Evolutionary conservation across 2,329 filamentous ascomycete species (phyloP), one percentile per base, ranked within the genome.

Genomic region (Parastagonospora avenae): DNA sequence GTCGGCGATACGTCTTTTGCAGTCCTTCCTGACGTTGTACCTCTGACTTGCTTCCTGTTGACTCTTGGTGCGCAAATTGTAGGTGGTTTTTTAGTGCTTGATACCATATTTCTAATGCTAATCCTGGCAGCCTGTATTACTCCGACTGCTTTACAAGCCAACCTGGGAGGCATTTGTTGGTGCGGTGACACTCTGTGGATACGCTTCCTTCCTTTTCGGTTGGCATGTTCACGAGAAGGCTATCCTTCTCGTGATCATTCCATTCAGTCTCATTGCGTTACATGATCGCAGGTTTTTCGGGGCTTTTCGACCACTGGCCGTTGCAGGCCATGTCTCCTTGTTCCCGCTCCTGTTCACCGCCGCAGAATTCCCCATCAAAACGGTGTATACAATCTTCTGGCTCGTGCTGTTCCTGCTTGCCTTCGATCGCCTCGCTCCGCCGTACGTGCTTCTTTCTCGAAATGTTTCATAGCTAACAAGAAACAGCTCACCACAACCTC

Each of bases 151-250:
- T 77, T 68, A 85, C 39, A 80, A 83, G 43, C 91, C 92, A 2
- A 91, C 85, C 0, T 96, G 91, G 90, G 89, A 96, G 55, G 89
- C 84, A 48, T 97, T 99, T 70, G 83, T 97, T 36, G 91, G 91
- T 3, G 88, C 91, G 0, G 84, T 96, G 38, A 97, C 93, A 0
- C 85, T 97, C 12, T 97, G 94, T 68, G 94, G 91, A 51, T 99
- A 97, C 70, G 90, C 93, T 0, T 97, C 93, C 0, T 99, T 99
- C 77, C 82, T 99, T 8, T 97, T 97, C 64, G 93, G 94, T 49
- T 99, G 93, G 92, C 94, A 99, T 69, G 94, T 99, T 8, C 94
- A 99, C 66, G 94, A 99, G 71, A 99, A 99, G 75, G 94, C 94
- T 1, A 90, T 99, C 50, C 82, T 99, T 16, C 84, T 97, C 15